Evolutionary conservation across 164 flowering plant species (phyloP), one percentile per base, ranked within the genome.

Genomic region (Echeveria elegans): DNA sequence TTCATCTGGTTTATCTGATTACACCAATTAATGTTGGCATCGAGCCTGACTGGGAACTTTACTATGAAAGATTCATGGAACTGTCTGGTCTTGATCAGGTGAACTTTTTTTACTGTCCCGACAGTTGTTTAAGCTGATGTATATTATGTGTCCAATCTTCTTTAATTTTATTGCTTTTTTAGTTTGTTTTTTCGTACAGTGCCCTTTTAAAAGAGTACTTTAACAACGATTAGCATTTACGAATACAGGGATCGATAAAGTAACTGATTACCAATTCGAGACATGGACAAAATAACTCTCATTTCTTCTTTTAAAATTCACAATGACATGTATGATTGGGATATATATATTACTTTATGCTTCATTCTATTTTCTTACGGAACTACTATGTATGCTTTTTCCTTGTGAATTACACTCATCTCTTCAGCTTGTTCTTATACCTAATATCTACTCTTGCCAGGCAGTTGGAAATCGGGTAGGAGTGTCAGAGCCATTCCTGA

Each of bases 41-140:
- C 75, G 96, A 89, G 75, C 99, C 99, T 60, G 88, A 95, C 74
- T 92, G 99, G 99, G 97, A 95, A 75, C 70, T 88, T 58, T 95
- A 83, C 76, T 95, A 95, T 73, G 85, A 86, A 77, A 83, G 87
- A 72, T 95, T 89, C 75, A 86, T 95, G 96, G 76, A 82, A 66
- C 73, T 95, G 75, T 84, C 99, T 71, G 37, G 79, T 66, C 84
- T 90, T 67, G 99, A 95, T 64, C 97, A 92, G 96, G 99, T 91
- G 65, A n/a, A 2, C n/a, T 34, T 32, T 36, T n/a, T 23, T 8
- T 36, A 26, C 24, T 5, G 24, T 18, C 45, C 21, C 29, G 15
- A 18, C 18, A 40, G n/a, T 9, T 63, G 29, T 29, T 36, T 63
- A 36, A 18, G 14, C 38, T 63, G 6, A 63, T 36, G 5, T 36